Evolutionary conservation across 2,329 filamentous ascomycete species (phyloP).

Genomic region (Penicillium sp.): DNA sequence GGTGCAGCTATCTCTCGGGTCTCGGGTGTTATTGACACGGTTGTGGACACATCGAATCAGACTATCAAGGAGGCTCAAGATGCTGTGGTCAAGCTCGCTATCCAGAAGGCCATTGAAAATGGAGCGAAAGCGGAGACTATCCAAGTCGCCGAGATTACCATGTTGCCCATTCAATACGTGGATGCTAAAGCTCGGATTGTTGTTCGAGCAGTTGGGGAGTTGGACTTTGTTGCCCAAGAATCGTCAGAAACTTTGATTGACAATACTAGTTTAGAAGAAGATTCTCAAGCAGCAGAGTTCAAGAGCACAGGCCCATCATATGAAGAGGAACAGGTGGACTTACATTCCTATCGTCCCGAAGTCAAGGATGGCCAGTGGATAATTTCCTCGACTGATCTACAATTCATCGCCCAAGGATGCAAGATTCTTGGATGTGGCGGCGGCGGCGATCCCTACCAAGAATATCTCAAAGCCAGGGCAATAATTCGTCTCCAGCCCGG

Average conservation of each 20-base stretch:
- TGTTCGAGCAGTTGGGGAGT: slow-evolving; percentile 34
- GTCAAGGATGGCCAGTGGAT: slow-evolving; percentile 16
- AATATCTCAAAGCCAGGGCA: slow-evolving; percentile 17
- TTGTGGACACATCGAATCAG: slow-evolving; percentile 7
- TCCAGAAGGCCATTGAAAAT: slow-evolving; percentile 5
- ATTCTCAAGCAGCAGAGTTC: background rate
- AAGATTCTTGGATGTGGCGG: slow-evolving; percentile 16
- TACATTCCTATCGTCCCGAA: slow-evolving; percentile 19
- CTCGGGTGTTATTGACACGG: slow-evolving; percentile 40
- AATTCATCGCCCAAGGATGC: slow-evolving; percentile 13
- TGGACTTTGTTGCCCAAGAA: slow-evolving; percentile 10
- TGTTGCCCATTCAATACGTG: slow-evolving; percentile 40
- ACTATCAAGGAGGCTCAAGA: slow-evolving; percentile 9
- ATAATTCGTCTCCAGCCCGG: slow-evolving; percentile 26
- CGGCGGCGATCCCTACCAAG: slow-evolving; percentile 13
- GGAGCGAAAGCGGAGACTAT: slow-evolving; percentile 33
- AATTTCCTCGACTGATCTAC: slow-evolving; percentile 11
- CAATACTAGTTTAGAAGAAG: background rate
- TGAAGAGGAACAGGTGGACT: slow-evolving; percentile 6
- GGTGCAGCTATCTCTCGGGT: slow-evolving; percentile 64
- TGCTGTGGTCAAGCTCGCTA: slow-evolving; percentile 1
- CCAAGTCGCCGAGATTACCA: slow-evolving; percentile 38
- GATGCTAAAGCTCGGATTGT: slow-evolving; percentile 27
- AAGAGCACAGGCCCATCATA: slow-evolving; percentile 10
- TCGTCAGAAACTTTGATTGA: slow-evolving; percentile 14